Conservation (phyloP, 2,329 filamentous ascomycete species). For the Colletotrichum gigasporum region DNA sequence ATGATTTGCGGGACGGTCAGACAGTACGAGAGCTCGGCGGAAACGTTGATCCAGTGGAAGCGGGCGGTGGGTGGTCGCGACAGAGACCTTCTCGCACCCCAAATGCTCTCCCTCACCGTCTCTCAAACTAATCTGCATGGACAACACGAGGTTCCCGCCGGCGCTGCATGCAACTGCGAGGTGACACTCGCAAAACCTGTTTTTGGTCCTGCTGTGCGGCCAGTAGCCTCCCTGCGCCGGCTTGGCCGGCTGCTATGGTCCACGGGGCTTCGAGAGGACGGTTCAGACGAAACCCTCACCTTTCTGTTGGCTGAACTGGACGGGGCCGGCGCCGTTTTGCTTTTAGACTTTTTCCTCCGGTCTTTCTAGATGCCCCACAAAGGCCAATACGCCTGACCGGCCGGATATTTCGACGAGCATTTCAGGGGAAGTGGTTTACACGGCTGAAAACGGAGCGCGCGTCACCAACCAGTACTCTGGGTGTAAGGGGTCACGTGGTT, state of each 20-base stretch:
- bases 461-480: neutral
- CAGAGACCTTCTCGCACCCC: neutral
- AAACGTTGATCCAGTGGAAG: neutral
- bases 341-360: neutral
- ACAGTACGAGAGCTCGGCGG: neutral
- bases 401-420: neutral
- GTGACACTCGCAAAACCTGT: slow-evolving; percentile 32
- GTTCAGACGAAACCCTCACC: slow-evolving; percentile 17
- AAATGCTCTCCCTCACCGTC: slow-evolving; percentile 24
- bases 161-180: slow-evolving; percentile 31
- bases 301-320: neutral
- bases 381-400: neutral
- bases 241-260: slow-evolving; percentile 25
- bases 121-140: slow-evolving; percentile 20
- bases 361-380: slow-evolving; percentile 3
- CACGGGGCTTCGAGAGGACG: slow-evolving; percentile 2
- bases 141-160: slow-evolving; percentile 27
- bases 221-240: slow-evolving; percentile 24
- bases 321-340: neutral
- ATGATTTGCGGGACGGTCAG: neutral
- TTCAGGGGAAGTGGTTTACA: neutral
- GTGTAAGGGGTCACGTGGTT: slow-evolving; percentile 11
- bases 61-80: neutral
- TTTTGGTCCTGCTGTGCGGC: slow-evolving; percentile 22
- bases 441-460: slow-evolving; percentile 7